These are phyloP conservation scores for Fremontodendron californicum DNA, from an alignment of 345 rosid genomes.

Conservation along the genomic window DNA sequence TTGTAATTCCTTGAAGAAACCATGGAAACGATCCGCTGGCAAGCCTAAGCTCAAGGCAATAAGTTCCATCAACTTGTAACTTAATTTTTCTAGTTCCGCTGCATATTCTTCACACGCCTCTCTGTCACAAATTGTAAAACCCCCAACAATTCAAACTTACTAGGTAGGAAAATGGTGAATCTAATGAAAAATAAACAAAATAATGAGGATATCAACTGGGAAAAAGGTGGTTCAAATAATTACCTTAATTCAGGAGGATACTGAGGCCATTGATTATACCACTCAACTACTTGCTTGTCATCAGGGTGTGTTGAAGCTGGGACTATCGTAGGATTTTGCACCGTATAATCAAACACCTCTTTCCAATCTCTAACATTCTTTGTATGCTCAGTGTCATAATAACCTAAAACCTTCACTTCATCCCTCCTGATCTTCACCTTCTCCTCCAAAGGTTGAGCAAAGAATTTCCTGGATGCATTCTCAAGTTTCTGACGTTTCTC, in stretches of 20 bases:
- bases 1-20: conserved; percentile 44
- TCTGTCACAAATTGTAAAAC: conserved; percentile 26
- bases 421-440: conserved; percentile 62
- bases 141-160: not conserved
- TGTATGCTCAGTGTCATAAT: conserved; percentile 71
- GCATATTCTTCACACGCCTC: conserved; percentile 62
- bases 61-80: conserved; percentile 53
- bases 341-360: conserved; percentile 64
- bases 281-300: conserved; percentile 38
- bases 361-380: conserved; percentile 94
- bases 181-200: not conserved
- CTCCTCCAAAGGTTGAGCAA: conserved; percentile 46
- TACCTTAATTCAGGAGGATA: conserved; percentile 62
- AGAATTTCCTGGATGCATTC: conserved; percentile 47
- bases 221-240: not conserved
- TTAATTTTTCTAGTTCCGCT: conserved; percentile 55
- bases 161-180: not conserved
- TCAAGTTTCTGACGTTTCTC: conserved; percentile 38
- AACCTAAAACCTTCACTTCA: conserved; percentile 71
- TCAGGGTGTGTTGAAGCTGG: conserved; percentile 58
- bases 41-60: conserved; percentile 69
- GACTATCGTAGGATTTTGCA: conserved; percentile 48
- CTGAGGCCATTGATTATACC: conserved; percentile 77
- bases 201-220: not conserved
- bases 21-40: conserved; percentile 35